These are phyloP conservation scores for Globomyces pollinis-pini DNA, from an alignment of 192 early-diverging fungal genomes.

Conservation along the genomic window DNA sequence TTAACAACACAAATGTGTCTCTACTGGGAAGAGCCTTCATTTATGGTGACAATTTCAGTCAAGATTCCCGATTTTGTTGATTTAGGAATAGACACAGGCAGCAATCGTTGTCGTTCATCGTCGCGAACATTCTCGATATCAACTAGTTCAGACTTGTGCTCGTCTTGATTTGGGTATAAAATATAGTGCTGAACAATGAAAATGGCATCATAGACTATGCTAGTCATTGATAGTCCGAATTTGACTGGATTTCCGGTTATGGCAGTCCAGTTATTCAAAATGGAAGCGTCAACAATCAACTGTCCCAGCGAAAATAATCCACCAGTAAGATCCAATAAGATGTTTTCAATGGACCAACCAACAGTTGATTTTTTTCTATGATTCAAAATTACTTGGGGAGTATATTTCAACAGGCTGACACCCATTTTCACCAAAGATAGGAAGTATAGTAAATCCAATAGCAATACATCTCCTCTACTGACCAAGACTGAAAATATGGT, in stretches of 20 bases:
- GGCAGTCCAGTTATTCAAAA: conserved; percentile 53
- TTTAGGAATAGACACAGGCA: too few species aligned
- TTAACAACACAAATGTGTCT: too few species aligned
- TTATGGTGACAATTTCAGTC: too few species aligned
- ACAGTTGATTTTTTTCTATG: conserved; percentile 64
- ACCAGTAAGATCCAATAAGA: conserved; percentile 80
- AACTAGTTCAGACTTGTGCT: too few species aligned
- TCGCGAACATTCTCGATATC: too few species aligned
- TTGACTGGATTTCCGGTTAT: conserved; percentile 43
- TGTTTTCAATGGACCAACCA: conserved; percentile 87
- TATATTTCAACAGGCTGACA: conserved; percentile 66
- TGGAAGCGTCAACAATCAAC: conserved; percentile 62
- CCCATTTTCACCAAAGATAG: conserved; percentile 71
- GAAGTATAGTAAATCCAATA: conserved; percentile 64
- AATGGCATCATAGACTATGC: conserved; percentile 71
- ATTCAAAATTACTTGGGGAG: conserved; percentile 64
- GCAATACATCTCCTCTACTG: background rate
- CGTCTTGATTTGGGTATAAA: too few species aligned
- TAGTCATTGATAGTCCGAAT: conserved; percentile 67
- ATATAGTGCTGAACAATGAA: conserved; percentile 83
- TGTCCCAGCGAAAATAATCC: conserved; percentile 71
- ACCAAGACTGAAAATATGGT: background rate
- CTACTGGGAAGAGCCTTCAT: too few species aligned
- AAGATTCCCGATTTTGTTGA: too few species aligned
- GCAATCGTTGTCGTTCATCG: too few species aligned